These are phyloP conservation scores for Lodderomyces pseudojiufengensis DNA, from an alignment of 1,139 yeast genomes.

Conservation along the genomic window DNA sequence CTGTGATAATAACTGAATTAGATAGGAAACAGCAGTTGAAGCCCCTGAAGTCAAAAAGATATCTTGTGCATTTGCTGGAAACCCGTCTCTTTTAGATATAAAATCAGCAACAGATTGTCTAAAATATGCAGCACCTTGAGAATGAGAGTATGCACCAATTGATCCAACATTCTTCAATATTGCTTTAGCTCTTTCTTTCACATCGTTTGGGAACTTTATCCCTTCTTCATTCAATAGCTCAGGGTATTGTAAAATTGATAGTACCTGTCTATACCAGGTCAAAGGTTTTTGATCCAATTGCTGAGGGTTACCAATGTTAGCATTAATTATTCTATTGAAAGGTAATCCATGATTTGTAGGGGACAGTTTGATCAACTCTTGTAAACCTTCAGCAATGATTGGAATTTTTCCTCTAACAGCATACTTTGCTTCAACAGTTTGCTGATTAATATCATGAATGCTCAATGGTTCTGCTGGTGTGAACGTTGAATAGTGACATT, in stretches of 20 bases:
- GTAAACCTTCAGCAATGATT: constrained; percentile 84
- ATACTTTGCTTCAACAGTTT: constrained; percentile 80
- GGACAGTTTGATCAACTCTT: constrained; percentile 43
- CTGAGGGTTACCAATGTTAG: constrained; percentile 97
- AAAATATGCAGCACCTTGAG: constrained; percentile 76
- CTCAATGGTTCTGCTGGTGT: constrained; percentile 22
- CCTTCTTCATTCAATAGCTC: constrained; percentile 42
- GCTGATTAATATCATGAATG: constrained; percentile 57
- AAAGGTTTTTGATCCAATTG: constrained; percentile 91
- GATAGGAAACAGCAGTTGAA: constrained; percentile 78
- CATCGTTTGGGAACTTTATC: constrained; percentile 63
- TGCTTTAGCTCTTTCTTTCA: constrained; percentile 60
- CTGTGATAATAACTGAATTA: constrained; percentile 65
- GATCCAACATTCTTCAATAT: constrained; percentile 68
- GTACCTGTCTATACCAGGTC: constrained; percentile 91
- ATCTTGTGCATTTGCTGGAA: constrained; percentile 57
- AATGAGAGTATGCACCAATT: constrained; percentile 90
- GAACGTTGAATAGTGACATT: constrained; percentile 12
- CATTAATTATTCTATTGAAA: constrained; percentile 71
- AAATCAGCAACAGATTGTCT: constrained; percentile 79
- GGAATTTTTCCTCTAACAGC: constrained; percentile 96
- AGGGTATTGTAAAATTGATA: constrained; percentile 84
- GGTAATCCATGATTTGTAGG: constrained; percentile 64
- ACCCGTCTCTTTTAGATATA: constrained; percentile 58
- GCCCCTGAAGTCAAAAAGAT: constrained; percentile 92